Conservation (phyloP, 176 grass and related monocot species). For the Lolium rigidum region DNA sequence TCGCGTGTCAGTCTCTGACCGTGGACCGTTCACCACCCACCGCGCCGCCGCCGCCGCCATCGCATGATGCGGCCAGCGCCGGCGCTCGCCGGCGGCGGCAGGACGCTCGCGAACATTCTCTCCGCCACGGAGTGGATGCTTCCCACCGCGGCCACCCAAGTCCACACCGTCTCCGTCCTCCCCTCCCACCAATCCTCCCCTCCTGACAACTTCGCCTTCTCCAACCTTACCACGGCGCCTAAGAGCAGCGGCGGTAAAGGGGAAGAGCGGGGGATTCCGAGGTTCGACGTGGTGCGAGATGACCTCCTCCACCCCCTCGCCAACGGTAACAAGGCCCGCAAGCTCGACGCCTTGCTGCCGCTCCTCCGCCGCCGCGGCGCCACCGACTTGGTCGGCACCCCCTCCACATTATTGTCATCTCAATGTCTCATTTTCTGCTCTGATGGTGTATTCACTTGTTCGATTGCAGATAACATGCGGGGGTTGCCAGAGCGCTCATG, state of each 20-base stretch:
- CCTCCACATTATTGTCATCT: constrained; percentile 8
- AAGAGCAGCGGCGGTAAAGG: constrained; percentile 9
- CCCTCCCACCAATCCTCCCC: constrained; percentile 20
- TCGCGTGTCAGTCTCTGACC: neutral
- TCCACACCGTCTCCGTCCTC: constrained; percentile 66
- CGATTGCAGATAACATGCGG: constrained; percentile 74
- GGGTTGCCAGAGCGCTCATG: constrained; percentile 90
- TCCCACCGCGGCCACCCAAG: constrained; percentile 58
- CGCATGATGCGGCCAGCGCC: constrained; percentile 39
- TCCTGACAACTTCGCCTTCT: constrained; percentile 45
- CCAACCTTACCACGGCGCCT: constrained; percentile 52
- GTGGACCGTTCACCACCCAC: constrained; percentile 9
- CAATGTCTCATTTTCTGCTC: neutral
- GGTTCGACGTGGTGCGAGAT: constrained; percentile 73
- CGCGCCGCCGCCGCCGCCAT: constrained; percentile 10
- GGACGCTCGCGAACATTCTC: constrained; percentile 41
- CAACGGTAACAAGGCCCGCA: constrained; percentile 94
- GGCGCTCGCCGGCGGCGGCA: constrained; percentile 45
- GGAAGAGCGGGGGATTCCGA: neutral
- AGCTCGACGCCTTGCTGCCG: constrained; percentile 87
- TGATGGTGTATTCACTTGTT: neutral
- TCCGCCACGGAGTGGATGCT: constrained; percentile 71
- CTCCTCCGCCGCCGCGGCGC: constrained; percentile 52
- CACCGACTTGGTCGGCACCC: constrained; percentile 51
- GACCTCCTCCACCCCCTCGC: constrained; percentile 88